Base-by-base conservation (phyloP, 768 basidiomycete genomes). In the Mycena chlorophos region DNA sequence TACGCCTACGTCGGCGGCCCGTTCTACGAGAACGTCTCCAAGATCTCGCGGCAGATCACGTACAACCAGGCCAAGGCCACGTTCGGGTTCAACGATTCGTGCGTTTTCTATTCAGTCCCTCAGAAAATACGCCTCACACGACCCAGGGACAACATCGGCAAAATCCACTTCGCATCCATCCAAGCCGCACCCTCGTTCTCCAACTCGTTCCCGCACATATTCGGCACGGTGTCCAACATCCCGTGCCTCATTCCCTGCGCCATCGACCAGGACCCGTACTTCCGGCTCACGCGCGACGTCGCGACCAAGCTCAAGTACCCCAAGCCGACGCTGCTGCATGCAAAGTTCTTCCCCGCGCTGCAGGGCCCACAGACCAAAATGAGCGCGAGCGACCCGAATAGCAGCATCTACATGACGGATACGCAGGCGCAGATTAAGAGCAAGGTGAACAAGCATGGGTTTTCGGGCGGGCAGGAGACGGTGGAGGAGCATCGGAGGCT, bases 341-440 rank as follows among this genome's bases (percentile, higher is more conserved):
- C 95, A 45, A 96, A 96, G 67, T 99, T 99, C 80, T 96, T 99
- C 77, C 97, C 97, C 12, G 95, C 97, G 4, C 80, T 99, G 10
- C 96, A 98, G 72, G 97, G 97, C 39, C 91, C 97, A 2, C 94
- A 97, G 71, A 96, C 94, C 30, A 99, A 99, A 76, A 99, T 99
- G 97, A 97, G 94, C 70, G 97, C 97, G 4, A 94, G 91, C 48
- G 89, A 96, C 71, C 77, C 85, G 20, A 96, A 94, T 73, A 91
- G 88, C 61, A 91, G 91, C 61, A 95, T 99, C 63, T 98, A 82
- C 78, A 98, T 99, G 96, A 92, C 80, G 28, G 97, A 99, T 69
- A 91, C 89, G 56, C 78, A 86, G 3, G 85, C 84, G 54, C 91
- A 95, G 72, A 98, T 99, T 75, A 96, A 97, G 76, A 97, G 94